Evolutionary conservation across 2,329 filamentous ascomycete genomes (phyloP), one percentile per base, ranked within the genome.

Genomic region (Botrytis galanthina): DNA sequence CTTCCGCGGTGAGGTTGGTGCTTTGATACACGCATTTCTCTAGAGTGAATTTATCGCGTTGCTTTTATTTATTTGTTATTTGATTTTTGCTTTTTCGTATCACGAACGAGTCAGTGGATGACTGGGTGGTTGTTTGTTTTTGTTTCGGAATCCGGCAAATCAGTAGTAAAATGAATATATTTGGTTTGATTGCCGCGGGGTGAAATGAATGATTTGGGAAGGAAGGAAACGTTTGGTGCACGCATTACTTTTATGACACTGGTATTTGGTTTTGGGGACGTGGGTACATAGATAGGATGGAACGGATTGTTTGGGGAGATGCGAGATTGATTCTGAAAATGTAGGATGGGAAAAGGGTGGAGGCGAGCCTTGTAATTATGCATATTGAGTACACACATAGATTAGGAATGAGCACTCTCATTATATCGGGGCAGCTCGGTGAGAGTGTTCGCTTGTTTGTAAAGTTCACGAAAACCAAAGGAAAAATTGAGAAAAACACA

Each of bases 101-200:
- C 35, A 42, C 12, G 35, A 32, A 57, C 32, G 18, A 42, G 46
- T 42, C 20, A 26, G 51, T 57, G n/a, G 14, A 29, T 57, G n/a
- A n/a, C n/a, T 57, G n/a, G 10, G n/a, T 54, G 51, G 26, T 2
- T 54, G 51, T 20, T 67, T 48, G n/a, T 48, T 64, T 39, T 54
- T 26, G 22, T 46, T 64, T 32, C 51, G 51, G n/a, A 57, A 29
- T 54, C 20, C 5, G 35, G 18, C 18, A 68, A 68, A 42, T 68
- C 26, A 57, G 35, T 29, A 39, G 26, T 68, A 57, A 57, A 57
- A 68, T 57, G 66, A 68, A 57, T 57, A 57, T 42, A 57, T 42
- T 42, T 57, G 35, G 39, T 57, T 29, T 42, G 48, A 57, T 68
- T 29, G 22, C 32, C 12, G n/a, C 39, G 29, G n/a, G 39, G n/a